These are phyloP conservation scores for Aspergillus leporis DNA, from an alignment of 495 filamentous ascomycete species.

Conservation along the genomic window DNA sequence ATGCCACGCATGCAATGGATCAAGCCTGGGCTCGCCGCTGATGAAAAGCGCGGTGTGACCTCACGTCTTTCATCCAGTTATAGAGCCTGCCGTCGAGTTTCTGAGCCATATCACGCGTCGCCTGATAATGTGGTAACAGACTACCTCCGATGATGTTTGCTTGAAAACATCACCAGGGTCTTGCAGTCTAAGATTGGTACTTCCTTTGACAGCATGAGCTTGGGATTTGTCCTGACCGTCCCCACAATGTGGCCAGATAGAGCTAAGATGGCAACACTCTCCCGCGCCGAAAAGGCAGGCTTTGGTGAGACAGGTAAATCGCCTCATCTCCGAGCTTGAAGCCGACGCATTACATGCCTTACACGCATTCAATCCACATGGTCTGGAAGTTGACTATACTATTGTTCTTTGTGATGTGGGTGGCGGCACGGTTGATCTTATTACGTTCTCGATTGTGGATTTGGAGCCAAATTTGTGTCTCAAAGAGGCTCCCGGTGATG, in stretches of 20 bases:
- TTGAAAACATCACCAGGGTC: slow-evolving; percentile 24
- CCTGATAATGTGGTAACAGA: slow-evolving; percentile 64
- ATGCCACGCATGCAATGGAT: slow-evolving; percentile 52
- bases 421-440: slow-evolving; percentile 75
- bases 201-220: slow-evolving; percentile 60
- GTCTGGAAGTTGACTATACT: slow-evolving; percentile 61
- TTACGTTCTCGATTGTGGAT: slow-evolving; percentile 45
- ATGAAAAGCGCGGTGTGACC: slow-evolving; percentile 16
- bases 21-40: slow-evolving; percentile 47
- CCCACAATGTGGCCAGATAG: slow-evolving; percentile 73
- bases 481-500: slow-evolving; percentile 65
- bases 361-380: slow-evolving; percentile 63
- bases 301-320: slow-evolving; percentile 63
- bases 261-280: slow-evolving; percentile 66
- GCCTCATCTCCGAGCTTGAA: slow-evolving; percentile 74
- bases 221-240: slow-evolving; percentile 65
- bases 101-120: slow-evolving; percentile 44
- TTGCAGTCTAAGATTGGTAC: slow-evolving; percentile 53
- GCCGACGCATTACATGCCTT: slow-evolving; percentile 75
- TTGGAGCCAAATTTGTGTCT: slow-evolving; percentile 47
- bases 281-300: slow-evolving; percentile 66
- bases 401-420: slow-evolving; percentile 77
- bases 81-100: slow-evolving; percentile 26
- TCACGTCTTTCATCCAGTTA: slow-evolving; percentile 20
- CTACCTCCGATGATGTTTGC: slow-evolving; percentile 55